Evolutionary conservation across 257 asterid species (phyloP).

Genomic region (Nicotiana benthamiana): DNA sequence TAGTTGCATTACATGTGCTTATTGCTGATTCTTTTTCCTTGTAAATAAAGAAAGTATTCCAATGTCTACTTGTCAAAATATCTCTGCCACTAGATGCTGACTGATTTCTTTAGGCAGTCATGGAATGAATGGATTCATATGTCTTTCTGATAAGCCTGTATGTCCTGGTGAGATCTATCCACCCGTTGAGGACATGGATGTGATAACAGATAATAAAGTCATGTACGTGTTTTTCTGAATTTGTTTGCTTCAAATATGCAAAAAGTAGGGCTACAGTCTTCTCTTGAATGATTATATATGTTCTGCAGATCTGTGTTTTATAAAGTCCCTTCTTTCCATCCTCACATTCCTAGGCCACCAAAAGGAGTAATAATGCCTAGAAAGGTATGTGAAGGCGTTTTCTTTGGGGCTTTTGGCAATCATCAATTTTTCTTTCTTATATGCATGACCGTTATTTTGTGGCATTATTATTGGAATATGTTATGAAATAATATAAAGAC

Average conservation of each 20-base stretch:
- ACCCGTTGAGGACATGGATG: slow-evolving; percentile 32
- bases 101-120: slow-evolving; percentile 29
- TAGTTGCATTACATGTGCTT: not conserved
- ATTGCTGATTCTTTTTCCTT: not conserved
- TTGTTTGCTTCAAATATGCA: not conserved
- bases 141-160: slow-evolving; percentile 33
- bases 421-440: not conserved
- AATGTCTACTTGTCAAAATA: not conserved
- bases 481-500: too few species aligned
- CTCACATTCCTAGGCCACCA: slow-evolving; percentile 44
- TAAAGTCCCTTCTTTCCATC: slow-evolving; percentile 38
- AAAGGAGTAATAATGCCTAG: slow-evolving; percentile 35
- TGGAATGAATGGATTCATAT: slow-evolving; percentile 55
- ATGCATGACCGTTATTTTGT: not conserved
- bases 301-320: slow-evolving; percentile 43
- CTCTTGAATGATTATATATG: not conserved
- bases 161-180: slow-evolving; percentile 37
- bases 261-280: not conserved
- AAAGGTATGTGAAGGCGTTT: slow-evolving; percentile 27
- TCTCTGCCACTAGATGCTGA: not conserved
- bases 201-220: slow-evolving; percentile 36
- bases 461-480: not conserved
- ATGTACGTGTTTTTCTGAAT: slow-evolving; percentile 30
- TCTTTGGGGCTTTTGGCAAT: not conserved
- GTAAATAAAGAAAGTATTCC: not conserved